Evolutionary conservation across 495 filamentous ascomycete species (phyloP), one percentile per base, ranked within the genome.

Genomic region (Pseudoneurospora amorphoporcata): DNA sequence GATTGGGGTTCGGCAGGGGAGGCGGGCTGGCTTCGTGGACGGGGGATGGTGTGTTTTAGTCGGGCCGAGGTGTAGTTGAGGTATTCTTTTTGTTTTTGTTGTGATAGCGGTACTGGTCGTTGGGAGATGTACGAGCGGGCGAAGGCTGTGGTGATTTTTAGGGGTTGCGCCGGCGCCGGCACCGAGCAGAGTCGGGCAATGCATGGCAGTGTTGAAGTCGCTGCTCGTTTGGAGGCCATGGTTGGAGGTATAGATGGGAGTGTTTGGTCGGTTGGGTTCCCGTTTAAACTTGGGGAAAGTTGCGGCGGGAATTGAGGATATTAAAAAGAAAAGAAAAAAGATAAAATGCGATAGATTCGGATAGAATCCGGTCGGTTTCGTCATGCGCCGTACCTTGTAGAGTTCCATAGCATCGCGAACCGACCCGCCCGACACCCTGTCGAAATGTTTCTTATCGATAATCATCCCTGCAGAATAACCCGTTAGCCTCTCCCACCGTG

Each of bases 1-100:
- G 72, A 74, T 80, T 83, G 42, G 76, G 77, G 72, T 77, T 78
- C 38, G 71, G 78, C 68, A 78, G 78, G 69, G 79, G 76, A 16
- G 75, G 70, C 7, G 81, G 72, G 17, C 69, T n/a, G 71, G 40
- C 40, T 72, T 39, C 76, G 75, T 12, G 82, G 79, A 68, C 78
- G 78, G 8, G 82, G 81, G 78, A 83, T 82, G 71, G 78, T 41
- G 75, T 83, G 81, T 14, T 78, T 76, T 72, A 79, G 78, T 42
- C 80, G 79, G 71, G 74, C 29, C 23, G 23, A 23, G 23, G 45
- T 29, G 45, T 14, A 53, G 19, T 2, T 53, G 10, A 12, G n/a
- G 10, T 23, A 0, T 23, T 19, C 45, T 53, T 10, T 19, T 29
- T 37, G 45, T 71, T 10, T 45, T 47, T 47, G 70, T 74, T 71